Conservation (phyloP, 1,284 basidiomycete species). For the Pseudozyma sp. region DNA sequence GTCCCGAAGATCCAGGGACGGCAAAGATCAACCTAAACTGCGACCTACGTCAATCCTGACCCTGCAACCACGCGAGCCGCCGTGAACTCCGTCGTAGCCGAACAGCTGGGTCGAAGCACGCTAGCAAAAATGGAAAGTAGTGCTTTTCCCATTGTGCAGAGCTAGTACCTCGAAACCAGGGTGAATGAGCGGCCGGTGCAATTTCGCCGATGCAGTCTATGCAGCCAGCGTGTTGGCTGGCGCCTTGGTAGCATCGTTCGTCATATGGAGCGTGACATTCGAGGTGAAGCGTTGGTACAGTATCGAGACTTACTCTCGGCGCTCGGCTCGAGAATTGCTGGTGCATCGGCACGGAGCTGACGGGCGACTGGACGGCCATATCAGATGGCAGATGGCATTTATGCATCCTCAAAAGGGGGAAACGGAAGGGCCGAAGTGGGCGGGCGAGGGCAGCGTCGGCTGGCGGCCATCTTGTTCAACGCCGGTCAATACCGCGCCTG, state of each 20-base stretch:
- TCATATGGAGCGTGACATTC: too few relatives aligned
- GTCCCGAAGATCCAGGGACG: not conserved
- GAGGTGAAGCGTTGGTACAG: too few relatives aligned
- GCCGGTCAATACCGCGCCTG: slow-evolving; percentile 38
- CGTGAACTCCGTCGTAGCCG: slow-evolving; percentile 38
- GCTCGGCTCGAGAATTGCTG: too few relatives aligned
- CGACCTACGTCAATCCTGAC: too few relatives aligned
- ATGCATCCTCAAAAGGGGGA: too few relatives aligned
- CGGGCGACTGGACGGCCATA: too few relatives aligned
- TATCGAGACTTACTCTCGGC: too few relatives aligned
- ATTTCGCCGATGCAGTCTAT: slow-evolving; percentile 15
- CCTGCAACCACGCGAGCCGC: slow-evolving; percentile 9
- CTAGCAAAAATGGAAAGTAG: not conserved
- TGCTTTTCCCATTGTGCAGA: not conserved
- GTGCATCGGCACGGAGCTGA: too few relatives aligned
- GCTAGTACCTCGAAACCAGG: not conserved
- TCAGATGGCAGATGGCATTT: too few relatives aligned
- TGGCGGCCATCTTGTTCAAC: slow-evolving; percentile 2
- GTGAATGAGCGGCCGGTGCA: slow-evolving; percentile 4
- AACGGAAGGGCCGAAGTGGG: not conserved
- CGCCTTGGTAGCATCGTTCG: too few relatives aligned
- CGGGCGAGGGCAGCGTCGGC: not conserved
- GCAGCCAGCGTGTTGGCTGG: not conserved
- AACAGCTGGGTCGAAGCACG: slow-evolving; percentile 1
- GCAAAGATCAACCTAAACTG: too few relatives aligned